These are phyloP conservation scores for Cornus suecica DNA, from an alignment of 148 eudicot species.

Conservation along the genomic window DNA sequence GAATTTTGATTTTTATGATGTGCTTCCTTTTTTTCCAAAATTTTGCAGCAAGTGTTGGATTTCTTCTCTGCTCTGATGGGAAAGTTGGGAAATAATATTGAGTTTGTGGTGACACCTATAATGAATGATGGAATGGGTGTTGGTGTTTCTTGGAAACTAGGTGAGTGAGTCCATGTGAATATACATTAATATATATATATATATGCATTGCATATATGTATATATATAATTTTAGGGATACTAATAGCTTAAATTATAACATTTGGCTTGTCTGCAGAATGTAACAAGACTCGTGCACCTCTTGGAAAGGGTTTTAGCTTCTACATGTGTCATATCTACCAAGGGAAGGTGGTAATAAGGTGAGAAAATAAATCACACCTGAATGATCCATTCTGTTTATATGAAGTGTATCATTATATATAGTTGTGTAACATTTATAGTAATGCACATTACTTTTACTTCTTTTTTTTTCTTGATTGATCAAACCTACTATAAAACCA, in stretches of 20 bases:
- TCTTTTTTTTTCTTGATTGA: not conserved
- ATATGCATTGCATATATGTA: not conserved
- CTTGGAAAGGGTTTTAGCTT: conserved; percentile 57
- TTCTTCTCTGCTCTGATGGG: conserved; percentile 49
- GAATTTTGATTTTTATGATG: not conserved
- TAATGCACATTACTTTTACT: not conserved
- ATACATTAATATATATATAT: not conserved
- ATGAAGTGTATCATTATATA: not conserved
- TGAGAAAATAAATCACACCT: conserved; percentile 3
- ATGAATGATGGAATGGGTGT: conserved; percentile 57
- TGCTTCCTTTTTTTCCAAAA: not conserved
- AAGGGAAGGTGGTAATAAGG: conserved; percentile 59
- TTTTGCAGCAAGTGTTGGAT: conserved; percentile 51
- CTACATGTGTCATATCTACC: conserved; percentile 46
- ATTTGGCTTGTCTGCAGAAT: conserved; percentile 33
- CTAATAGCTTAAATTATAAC: not conserved
- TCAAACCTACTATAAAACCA: not conserved
- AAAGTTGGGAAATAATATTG: conserved; percentile 42
- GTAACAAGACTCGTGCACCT: conserved; percentile 42
- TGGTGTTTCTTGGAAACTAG: conserved; percentile 59
- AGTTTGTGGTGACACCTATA: conserved; percentile 46
- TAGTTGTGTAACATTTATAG: not conserved
- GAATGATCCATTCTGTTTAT: not conserved
- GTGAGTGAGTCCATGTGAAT: conserved; percentile 29
- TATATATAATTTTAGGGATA: not conserved